Evolutionary conservation across 2,329 filamentous ascomycete species (phyloP), one percentile per base, ranked within the genome.

Genomic region (Xylaria sp.): DNA sequence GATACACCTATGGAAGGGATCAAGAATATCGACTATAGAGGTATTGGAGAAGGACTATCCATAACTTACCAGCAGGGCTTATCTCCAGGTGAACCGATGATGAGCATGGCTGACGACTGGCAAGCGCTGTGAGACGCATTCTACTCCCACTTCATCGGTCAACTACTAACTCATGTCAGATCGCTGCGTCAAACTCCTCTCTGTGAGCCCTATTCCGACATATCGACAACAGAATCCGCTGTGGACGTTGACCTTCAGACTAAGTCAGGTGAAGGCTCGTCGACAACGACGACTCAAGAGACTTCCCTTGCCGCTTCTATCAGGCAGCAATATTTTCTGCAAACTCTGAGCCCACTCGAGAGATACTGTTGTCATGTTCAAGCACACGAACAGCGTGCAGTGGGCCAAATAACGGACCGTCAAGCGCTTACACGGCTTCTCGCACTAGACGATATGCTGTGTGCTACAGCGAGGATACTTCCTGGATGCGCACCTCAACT

Each of bases 11-110:
- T 75, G 71, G 70, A 66, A 6, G 67, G 68, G 39, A 61, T 62
- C 20, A 64, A 71, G 33, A 69, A 73, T 23, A 71, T 75, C 23
- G 72, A 76, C 28, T 75, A 72, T 20, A 70, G 62, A 57, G 74
- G 75, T 10, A 69, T 75, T 62, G 74, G 74, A n/a, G 74, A 63
- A 23, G 73, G 69, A 10, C 58, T 71, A 9, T 33, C 62, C 31
- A 67, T 73, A 33, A 25, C 23, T 23, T 52, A 68, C 25, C 62
- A 64, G 62, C 67, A 65, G 15, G 70, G 72, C 13, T 64, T 69
- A 59, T 74, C 73, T 28, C 67, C 71, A 15, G 51, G 68, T 48
- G 71, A 66, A 48, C 72, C 69, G 1, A 36, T 66, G 7, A 64
- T 77, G 31, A 74, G 64, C 23, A 55, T 75, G 25, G 67, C 59